Conservation (phyloP, 306 rosid species). For the Vigna angularis region DNA sequence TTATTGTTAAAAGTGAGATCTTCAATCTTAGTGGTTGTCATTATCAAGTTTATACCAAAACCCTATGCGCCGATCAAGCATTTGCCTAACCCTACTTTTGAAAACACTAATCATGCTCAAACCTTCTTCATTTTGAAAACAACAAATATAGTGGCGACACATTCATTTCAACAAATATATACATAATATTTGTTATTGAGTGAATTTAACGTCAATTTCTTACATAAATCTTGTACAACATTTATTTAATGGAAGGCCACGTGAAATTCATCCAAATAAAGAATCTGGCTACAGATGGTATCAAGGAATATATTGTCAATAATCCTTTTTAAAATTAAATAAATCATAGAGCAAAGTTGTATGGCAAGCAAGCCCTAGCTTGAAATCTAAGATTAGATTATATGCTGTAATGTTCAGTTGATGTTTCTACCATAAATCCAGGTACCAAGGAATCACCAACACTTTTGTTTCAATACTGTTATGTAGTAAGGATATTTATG, state of each 20-base stretch:
- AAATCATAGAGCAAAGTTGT: slow-evolving; percentile 20
- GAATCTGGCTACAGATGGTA: neutral
- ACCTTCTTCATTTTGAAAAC: neutral
- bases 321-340: neutral
- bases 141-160: neutral
- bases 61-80: slow-evolving; percentile 26
- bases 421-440: slow-evolving; percentile 32
- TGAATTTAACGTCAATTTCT: neutral
- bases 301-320: neutral
- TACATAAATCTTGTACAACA: neutral
- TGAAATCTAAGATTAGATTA: slow-evolving; percentile 14
- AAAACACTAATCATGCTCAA: slow-evolving; percentile 11
- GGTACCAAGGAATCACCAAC: neutral
- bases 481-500: too few species aligned
- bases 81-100: slow-evolving; percentile 15
- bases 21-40: slow-evolving; percentile 29
- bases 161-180: neutral
- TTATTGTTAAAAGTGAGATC: slow-evolving; percentile 30
- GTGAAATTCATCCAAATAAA: neutral
- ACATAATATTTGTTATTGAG: neutral
- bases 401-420: slow-evolving; percentile 8
- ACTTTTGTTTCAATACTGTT: slow-evolving; percentile 17
- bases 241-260: neutral
- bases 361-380: neutral
- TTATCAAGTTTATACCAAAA: slow-evolving; percentile 36